Evolutionary conservation across 768 basidiomycete species (phyloP), one percentile per base, ranked within the genome.

Genomic region (Leccinellum luteum): DNA sequence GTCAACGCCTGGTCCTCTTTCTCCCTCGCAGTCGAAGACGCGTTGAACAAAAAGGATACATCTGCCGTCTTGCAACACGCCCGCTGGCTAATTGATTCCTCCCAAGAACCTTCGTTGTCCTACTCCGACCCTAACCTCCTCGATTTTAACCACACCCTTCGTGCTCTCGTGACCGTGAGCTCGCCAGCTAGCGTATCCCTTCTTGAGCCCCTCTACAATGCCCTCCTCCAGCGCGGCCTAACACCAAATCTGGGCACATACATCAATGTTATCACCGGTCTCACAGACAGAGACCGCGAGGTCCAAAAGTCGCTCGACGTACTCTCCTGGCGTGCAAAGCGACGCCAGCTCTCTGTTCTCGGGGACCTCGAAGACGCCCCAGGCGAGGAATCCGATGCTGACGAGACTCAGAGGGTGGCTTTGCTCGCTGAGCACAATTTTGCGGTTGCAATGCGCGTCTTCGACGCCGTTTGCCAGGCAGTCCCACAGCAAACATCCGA

Each of bases 341-440:
- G 77, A 14, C 70, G 72, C 0, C 60, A 66, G 6, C 21, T 66
- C 45, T 34, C 44, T 10, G 13, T 54, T 28, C 3, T 49, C 14
- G 45, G 34, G 0, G 51, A 65, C 45, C 41, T 51, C 10, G 61
- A 63, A 12, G 52, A 53, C 8, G 44, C 15, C 4, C 51, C 41
- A 4, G 35, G 12, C 21, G 65, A 72, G 15, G 64, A 68, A 21
- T 51, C 63, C 3, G 55, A 61, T 15, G 54, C 45, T 7, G 63
- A 69, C 45, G 57, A 77, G 41, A 66, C 66, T 23, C 78, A 78
- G 9, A 76, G 82, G 41, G 71, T 70, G 0, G 59, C 70, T 2
- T 78, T 92, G 23, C 74, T 74, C 21, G 63, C 76, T 28, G 93
- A 95, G 68, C 81, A 84, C 64, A 92, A 89, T 60, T 86, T 93